phyloP scores from a whole-genome alignment of 352 stramenopile genomes.

The Pythium biforme region DNA sequence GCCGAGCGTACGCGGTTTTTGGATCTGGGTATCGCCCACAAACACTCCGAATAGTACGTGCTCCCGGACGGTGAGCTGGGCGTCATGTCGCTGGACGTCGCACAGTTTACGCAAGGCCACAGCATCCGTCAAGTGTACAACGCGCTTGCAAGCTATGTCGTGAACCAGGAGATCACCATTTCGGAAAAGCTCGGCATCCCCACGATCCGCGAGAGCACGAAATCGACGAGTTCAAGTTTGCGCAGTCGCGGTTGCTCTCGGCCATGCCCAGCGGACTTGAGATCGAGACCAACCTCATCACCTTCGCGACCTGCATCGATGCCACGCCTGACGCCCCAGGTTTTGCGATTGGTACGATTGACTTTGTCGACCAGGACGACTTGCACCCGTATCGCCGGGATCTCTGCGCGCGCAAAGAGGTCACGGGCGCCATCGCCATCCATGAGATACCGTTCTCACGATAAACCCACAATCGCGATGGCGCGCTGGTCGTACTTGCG shows the following conservation, averaged over 20 bases:
- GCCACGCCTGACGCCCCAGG: not conserved
- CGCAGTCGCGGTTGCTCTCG: conserved; percentile 11
- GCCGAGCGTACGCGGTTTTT: conserved; percentile 7
- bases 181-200: conserved; percentile 20
- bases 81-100: conserved; percentile 12
- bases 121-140: conserved; percentile 21
- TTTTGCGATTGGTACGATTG: not conserved
- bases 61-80: conserved; percentile 1
- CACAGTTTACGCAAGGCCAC: conserved; percentile 14
- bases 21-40: not conserved
- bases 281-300: conserved; percentile 15
- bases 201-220: conserved; percentile 24
- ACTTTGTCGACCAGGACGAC: conserved; percentile 21
- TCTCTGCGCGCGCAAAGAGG: conserved; percentile 2
- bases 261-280: conserved; percentile 9
- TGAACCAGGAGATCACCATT: conserved; percentile 21
- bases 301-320: conserved; percentile 7
- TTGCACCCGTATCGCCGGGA: conserved; percentile 16
- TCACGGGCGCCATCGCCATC: not conserved
- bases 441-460: conserved; percentile 1
- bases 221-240: conserved; percentile 2
- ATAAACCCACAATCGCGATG: conserved; percentile 3
- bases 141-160: conserved; percentile 12
- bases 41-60: conserved; percentile 10
- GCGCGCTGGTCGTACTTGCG: conserved; percentile 5